Evolutionary conservation across 2,329 filamentous ascomycete species (phyloP), one percentile per base, ranked within the genome.

Genomic region (Penicillium sp.): DNA sequence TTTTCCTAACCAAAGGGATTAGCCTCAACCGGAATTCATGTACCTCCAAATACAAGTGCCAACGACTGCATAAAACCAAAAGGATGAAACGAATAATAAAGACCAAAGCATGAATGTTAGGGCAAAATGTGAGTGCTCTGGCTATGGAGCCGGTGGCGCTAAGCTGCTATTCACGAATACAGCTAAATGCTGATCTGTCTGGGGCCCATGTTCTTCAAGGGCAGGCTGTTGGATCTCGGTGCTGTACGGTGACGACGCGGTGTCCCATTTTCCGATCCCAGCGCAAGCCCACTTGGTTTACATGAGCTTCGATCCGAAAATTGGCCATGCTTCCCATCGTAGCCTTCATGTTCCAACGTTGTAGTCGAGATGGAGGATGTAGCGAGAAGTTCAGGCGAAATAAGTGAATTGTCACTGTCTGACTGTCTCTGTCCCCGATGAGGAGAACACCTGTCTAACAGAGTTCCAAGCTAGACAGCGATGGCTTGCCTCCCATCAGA

Each of bases 381-480:
- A 57, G 58, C 56, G 59, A 66, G 57, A 54, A 65, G 55, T 56
- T 60, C 60, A 63, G 66, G 65, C 66, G 66, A 52, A 68, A 65
- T 62, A 67, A 66, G 59, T 67, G 61, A 68, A 71, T 61, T 70
- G 63, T 63, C 62, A 62, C 62, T 65, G 62, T 63, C 59, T 60
- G 54, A 60, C 58, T 57, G 62, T 18, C 15, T 63, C 59, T 60
- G 58, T 66, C 50, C 65, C 55, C 63, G 64, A 60, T 58, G 61
- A 27, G 62, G 60, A 60, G 42, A 63, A 65, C 59, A 61, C 66
- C 55, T 73, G 81, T 86, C 84, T 85, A 87, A 88, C 83, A 83
- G 80, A 83, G 67, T 72, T 72, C 72, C 80, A 81, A 82, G 81
- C 83, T 87, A 87, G 81, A 80, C 81, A 81, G 79, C 82, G 75